Evolutionary conservation across 202 grass and related monocot genomes (phyloP).

Genomic region (Schoenoplectus triqueter): DNA sequence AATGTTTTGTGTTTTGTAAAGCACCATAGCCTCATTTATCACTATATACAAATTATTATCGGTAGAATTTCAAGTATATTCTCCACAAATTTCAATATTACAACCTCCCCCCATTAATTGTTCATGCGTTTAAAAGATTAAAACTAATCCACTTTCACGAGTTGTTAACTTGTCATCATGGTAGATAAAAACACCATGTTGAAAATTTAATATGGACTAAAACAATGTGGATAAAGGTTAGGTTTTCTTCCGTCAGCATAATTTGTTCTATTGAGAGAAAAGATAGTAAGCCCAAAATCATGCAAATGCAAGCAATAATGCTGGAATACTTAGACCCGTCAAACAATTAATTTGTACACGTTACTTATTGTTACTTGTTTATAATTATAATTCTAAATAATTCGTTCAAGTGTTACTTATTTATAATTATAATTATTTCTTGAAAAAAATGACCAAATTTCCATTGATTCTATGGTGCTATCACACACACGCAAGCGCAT

Average conservation of each 20-base stretch:
- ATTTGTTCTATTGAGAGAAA: background rate
- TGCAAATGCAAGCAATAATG: background rate
- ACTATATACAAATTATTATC: too few relatives aligned
- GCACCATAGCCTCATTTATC: too few relatives aligned
- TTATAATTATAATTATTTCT: too few relatives aligned
- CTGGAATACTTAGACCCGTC: background rate
- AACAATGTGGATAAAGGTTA: background rate
- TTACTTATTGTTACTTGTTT: too few relatives aligned
- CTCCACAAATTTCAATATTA: background rate
- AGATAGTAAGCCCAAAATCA: background rate
- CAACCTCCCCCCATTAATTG: background rate
- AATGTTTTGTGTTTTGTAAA: too few relatives aligned
- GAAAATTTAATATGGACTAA: background rate
- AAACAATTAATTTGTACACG: background rate
- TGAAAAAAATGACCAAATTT: too few relatives aligned
- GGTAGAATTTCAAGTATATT: background rate
- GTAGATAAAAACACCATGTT: background rate
- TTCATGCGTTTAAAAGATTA: background rate
- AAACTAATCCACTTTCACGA: background rate
- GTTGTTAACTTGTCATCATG: background rate
- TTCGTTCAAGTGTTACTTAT: too few relatives aligned
- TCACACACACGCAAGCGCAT: too few relatives aligned
- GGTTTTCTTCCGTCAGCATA: background rate
- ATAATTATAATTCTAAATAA: too few relatives aligned
- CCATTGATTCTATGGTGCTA: too few relatives aligned